Evolutionary conservation across 257 asterid species (phyloP), one percentile per base, ranked within the genome.

Genomic region (Apocynum venetum): DNA sequence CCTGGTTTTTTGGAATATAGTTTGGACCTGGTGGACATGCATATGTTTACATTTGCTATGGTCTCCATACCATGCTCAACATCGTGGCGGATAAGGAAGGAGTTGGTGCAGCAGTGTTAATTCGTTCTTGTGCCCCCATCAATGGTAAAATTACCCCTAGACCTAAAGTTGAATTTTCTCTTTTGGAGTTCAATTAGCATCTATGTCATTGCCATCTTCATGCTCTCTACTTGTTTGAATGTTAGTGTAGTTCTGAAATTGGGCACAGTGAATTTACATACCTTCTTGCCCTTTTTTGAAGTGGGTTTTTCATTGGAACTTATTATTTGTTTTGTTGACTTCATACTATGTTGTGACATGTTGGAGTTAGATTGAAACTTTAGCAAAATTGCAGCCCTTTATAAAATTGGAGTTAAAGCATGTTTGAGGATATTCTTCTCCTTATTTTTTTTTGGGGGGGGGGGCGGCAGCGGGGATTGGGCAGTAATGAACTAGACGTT

Each of bases 21-120:
- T 95, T 95, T 85, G 98, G 97, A 67, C 86, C 96, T 7, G 98
- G 98, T 35, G 98, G 98, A 53, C 94, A 93, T 87, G 92, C 98
- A 4, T 95, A 95, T 72, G 92, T 91, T 72, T 95, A 95, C 81
- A 96, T 95, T 48, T 95, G 98, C 78, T 95, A 95, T 57, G 98
- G 98, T 71, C 88, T 95, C 20, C 98, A 95, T 82, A 85, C 80
- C 51, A 95, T 95, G 97, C 96, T 95, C 76, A 95, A 95, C 85
- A 88, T 95, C 82, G 98, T 93, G 49, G 98, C 98, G 10, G 98
- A 95, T 83, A 90, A 89, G 83, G 92, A 90, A 79, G 98, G 96
- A 71, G 79, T 75, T 51, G 98, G 98, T 74, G 97, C 98, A 19
- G 97, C 96, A 59, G 98, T 92, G 64, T 88, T 95, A 56, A 78